Percentiles rank a stretch among this genome's conserved stretches.
Conservation (phyloP, 2,329 filamentous ascomycete species). For the Colletotrichum lini region DNA sequence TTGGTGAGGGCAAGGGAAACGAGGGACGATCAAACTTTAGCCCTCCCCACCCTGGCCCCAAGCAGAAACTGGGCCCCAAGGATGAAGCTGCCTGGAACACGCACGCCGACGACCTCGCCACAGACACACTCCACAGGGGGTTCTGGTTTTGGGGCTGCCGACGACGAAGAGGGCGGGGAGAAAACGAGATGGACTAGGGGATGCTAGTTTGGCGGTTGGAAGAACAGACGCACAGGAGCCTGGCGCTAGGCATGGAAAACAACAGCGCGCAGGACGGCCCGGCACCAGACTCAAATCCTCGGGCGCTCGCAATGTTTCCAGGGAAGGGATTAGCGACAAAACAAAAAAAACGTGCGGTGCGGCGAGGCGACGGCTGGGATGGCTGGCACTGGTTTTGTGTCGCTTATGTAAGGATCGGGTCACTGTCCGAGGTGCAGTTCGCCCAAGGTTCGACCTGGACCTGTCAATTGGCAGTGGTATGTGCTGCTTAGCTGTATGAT, state of each 20-base stretch:
- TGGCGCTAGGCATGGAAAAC: constrained; percentile 7
- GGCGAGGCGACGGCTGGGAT: constrained; percentile 31
- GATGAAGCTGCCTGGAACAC: constrained; percentile 38
- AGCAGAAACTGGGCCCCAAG: constrained; percentile 26
- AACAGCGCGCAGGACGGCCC: constrained; percentile 22
- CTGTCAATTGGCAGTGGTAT: constrained; percentile 27
- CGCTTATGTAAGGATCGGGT: constrained; percentile 41
- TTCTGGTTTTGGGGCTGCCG: constrained; percentile 1
- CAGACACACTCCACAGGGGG: constrained; percentile 19
- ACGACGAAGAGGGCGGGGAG: constrained; percentile 25
- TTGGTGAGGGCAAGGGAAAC: not conserved
- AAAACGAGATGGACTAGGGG: constrained; percentile 12
- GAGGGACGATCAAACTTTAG: constrained; percentile 24
- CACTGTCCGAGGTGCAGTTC: constrained; percentile 30
- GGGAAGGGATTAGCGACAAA: constrained; percentile 34
- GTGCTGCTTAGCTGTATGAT: not conserved
- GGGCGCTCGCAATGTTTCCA: constrained; percentile 40
- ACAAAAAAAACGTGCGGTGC: constrained; percentile 25
- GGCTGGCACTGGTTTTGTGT: constrained; percentile 29
- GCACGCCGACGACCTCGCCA: constrained; percentile 2
- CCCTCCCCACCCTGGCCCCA: constrained; percentile 15
- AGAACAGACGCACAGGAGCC: constrained; percentile 15
- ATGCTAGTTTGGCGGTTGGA: constrained; percentile 28
- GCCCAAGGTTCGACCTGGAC: constrained; percentile 36
- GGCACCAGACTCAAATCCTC: constrained; percentile 28